phyloP scores from a whole-genome alignment of 2,329 filamentous ascomycete species.

The Botrytis sinoallii region DNA sequence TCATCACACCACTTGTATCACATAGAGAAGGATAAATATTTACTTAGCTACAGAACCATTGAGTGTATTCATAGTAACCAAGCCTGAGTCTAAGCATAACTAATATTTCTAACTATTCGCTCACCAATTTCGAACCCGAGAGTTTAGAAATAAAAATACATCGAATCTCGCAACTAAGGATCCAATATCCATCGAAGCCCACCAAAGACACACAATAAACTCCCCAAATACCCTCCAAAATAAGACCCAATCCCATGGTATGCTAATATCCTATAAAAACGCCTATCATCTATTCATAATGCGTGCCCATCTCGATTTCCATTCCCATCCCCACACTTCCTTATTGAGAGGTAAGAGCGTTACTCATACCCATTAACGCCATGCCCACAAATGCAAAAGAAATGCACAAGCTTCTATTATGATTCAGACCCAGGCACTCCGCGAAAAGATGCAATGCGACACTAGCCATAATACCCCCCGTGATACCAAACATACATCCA shows the following conservation, averaged over 20 bases:
- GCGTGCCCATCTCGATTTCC: not conserved
- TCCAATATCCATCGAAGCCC: not conserved
- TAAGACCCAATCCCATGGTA: not conserved
- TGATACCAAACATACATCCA: slow-evolving; percentile 80
- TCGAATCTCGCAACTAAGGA: not conserved
- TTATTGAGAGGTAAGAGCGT: slow-evolving; percentile 66
- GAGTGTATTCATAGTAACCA: not conserved
- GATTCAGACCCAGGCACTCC: slow-evolving; percentile 79
- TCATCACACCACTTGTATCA: not conserved
- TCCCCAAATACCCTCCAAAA: not conserved
- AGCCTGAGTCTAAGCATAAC: not conserved
- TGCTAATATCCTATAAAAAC: slow-evolving; percentile 14
- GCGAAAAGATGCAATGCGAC: slow-evolving; percentile 87
- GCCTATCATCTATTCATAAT: slow-evolving; percentile 15
- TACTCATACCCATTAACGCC: slow-evolving; percentile 80
- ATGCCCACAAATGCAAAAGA: slow-evolving; percentile 82
- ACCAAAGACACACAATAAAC: not conserved
- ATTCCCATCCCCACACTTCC: not conserved
- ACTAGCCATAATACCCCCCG: slow-evolving; percentile 91
- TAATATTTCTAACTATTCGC: not conserved
- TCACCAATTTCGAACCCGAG: not conserved
- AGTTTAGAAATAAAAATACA: not conserved
- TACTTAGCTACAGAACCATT: not conserved
- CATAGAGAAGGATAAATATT: not conserved
- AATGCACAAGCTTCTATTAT: slow-evolving; percentile 73